Percentiles rank a stretch among this genome's conserved stretches.
These are phyloP conservation scores for Stramenopiles sp. DNA, from an alignment of 352 stramenopile species.

Conservation along the genomic window DNA sequence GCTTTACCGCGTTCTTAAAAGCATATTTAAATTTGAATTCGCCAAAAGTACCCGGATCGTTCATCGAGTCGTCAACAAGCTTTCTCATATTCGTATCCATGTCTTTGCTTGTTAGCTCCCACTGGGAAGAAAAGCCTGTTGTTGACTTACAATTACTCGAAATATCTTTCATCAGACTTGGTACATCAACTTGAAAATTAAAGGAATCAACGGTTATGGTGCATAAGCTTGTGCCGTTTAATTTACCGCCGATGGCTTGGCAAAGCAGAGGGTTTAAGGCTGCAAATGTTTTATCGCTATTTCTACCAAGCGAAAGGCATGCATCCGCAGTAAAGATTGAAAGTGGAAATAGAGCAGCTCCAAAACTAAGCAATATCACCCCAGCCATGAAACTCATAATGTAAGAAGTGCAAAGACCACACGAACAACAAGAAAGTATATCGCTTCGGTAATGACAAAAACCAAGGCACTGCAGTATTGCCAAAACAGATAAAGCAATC, in stretches of 20 bases:
- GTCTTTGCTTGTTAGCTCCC: neutral
- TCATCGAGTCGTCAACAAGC: neutral
- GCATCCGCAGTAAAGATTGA: neutral
- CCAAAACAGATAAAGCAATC: neutral
- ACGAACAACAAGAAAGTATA: neutral
- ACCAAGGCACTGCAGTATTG: neutral
- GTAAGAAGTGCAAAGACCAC: neutral
- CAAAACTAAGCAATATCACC: neutral
- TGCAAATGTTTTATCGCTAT: neutral
- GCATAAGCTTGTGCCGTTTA: neutral
- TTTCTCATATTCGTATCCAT: neutral
- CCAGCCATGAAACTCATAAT: neutral
- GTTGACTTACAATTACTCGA: neutral
- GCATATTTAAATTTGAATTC: neutral
- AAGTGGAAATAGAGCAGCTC: neutral
- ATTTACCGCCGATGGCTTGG: neutral
- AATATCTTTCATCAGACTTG: neutral
- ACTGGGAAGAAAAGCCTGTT: neutral
- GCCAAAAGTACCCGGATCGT: neutral
- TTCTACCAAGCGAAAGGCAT: neutral
- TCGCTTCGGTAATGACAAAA: neutral
- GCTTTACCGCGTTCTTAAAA: neutral
- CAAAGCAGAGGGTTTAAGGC: neutral
- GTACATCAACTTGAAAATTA: neutral
- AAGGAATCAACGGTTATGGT: neutral